Evolutionary conservation across 768 basidiomycete species (phyloP), one percentile per base, ranked within the genome.

Genomic region (Psilocybe azurescens): DNA sequence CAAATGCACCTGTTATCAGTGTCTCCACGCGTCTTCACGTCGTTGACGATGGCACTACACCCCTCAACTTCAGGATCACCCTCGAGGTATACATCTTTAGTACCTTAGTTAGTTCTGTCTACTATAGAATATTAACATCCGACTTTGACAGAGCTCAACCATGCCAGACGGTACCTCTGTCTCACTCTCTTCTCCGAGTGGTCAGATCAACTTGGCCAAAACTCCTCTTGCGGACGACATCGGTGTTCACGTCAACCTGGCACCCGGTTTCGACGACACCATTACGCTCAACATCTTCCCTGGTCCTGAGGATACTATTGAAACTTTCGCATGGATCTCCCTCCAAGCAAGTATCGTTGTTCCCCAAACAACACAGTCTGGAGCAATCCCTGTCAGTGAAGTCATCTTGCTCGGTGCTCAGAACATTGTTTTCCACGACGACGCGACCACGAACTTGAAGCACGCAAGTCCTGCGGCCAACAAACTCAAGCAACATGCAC

Each of bases 331-430:
- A 9, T 53, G 52, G 52, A 32, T 53, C 33, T 53, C 52, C 20
- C 52, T 53, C 18, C 52, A 53, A 32, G 52, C 52, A 32, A 53
- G 52, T 28, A 53, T 53, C 7, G 52, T 53, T 11, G 52, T 53
- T 0, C 52, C 52, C 5, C 52, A 53, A 53, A 18, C 28, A 8
- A 14, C 33, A 2, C 13, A 8, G 5, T n/a, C 32, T 7, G 52
- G 52, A 9, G 1, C n/a, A 9, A n/a, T 53, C 5, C 52, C 52
- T 9, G 36, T 53, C 52, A 53, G 52, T 16, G 33, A 11, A 1
- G 52, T 53, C 18, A 16, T n/a, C 16, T n/a, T 53, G 28, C 52
- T 53, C 13, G 52, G 52, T 1, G 32, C 52, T 4, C 52, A 36
- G 32, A 53, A 53, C 33, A 38, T 53, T 20, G 52, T 53, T 1